Evolutionary conservation across 331 rosid species (phyloP), one percentile per base, ranked within the genome.

Genomic region (Phaseolus coccineus): DNA sequence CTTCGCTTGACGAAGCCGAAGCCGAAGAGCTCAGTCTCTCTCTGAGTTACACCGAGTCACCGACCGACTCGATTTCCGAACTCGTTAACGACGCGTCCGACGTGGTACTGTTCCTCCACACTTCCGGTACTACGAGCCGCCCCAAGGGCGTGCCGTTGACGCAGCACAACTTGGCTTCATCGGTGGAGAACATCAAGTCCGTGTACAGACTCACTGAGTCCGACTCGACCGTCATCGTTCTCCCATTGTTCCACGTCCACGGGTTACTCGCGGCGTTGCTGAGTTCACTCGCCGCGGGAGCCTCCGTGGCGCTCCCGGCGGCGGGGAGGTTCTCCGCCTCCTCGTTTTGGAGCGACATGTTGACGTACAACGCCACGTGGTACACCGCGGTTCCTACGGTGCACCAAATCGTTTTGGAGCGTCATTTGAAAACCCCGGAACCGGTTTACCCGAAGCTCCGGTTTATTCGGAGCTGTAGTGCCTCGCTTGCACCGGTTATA

Each of bases 11-110:
- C n/a, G 61, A 53, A 27, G 51, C 68, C 35, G 71, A 69, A 3
- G 86, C 48, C 25, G 64, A 31, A 28, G 84, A 88, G 61, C 27
- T 84, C 5, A 42, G 10, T 69, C 64, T 88, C 16, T 84, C 88
- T 1, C 62, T 77, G 28, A 31, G 74, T 73, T 64, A n/a, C 39
- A 42, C 66, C 24, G 85, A 79, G 4, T 75, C 86, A 19, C 25
- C 0, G 5, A 5, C 13, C 4, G 73, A 13, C 57, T 44, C 73
- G 24, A 22, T 68, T 14, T 12, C 56, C 3, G 24, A 24, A 25
- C 39, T 68, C 40, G 8, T 12, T 12, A 68, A 68, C 57, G 57
- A 68, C 39, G 13, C 39, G 1, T 46, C 73, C 73, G 73, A 68
- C 57, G 73, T 68, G 73, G 73, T 57, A 6, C 39, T 68, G 2